A percentile compares a stretch with the other conserved stretches of the same genome.
These are phyloP conservation scores for Tetraselmis striata DNA, from an alignment of 139 green algal genomes.

Conservation along the genomic window DNA sequence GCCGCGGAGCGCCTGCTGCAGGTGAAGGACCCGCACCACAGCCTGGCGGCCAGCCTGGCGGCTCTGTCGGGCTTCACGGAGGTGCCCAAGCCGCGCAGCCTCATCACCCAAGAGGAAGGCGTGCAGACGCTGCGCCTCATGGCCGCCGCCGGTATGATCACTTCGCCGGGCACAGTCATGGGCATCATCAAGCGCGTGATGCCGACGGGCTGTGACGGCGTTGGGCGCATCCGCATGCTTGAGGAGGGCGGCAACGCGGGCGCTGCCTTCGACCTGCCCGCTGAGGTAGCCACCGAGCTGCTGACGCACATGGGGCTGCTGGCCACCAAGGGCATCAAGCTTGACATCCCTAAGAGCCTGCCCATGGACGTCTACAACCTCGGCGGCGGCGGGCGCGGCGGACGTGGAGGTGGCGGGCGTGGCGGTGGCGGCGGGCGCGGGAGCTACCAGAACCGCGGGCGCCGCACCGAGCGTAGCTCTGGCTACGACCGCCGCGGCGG, in stretches of 20 bases:
- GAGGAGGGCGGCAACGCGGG: constrained; percentile 32
- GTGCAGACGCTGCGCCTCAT: constrained; percentile 57
- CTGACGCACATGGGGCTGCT: constrained; percentile 34
- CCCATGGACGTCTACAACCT: constrained; percentile 17
- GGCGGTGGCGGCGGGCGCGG: no score
- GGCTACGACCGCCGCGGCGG: background rate
- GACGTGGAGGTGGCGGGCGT: no score
- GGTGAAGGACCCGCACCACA: constrained; percentile 6
- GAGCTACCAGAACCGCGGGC: background rate
- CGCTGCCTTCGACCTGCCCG: constrained; percentile 78
- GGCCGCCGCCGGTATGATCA: constrained; percentile 32
- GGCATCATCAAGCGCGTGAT: constrained; percentile 23
- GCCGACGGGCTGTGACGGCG: background rate
- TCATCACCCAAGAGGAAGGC: constrained; percentile 73
- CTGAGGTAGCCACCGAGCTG: constrained; percentile 36
- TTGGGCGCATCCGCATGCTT: constrained; percentile 61
- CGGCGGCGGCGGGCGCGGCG: no score
- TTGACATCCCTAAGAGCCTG: constrained; percentile 28
- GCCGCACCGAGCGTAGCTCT: background rate
- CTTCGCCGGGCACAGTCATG: constrained; percentile 21
- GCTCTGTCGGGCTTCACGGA: constrained; percentile 77
- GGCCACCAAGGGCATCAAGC: constrained; percentile 25
- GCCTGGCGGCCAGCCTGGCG: constrained; percentile 78
- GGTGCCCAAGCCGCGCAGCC: constrained; percentile 54
- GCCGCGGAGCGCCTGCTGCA: constrained; percentile 67